phyloP scores from a whole-genome alignment of 345 rosid genomes.

The Cardamine occulta region DNA sequence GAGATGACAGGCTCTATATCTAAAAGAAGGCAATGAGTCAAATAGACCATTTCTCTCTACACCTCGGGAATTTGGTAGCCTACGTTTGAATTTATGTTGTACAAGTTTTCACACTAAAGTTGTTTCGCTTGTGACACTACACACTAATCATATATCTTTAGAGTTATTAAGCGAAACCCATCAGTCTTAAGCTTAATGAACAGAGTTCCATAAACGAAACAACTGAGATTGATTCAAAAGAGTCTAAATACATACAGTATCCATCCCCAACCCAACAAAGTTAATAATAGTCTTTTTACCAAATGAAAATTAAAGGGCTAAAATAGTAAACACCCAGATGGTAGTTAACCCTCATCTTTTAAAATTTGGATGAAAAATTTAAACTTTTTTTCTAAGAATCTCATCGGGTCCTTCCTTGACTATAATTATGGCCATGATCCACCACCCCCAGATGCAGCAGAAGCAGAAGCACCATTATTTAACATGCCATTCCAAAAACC shows the following conservation, averaged over 20 bases:
- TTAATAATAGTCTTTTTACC: slow-evolving; percentile 7
- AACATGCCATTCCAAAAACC: slow-evolving; percentile 47
- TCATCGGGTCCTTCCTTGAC: background rate
- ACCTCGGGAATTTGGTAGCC: slow-evolving; percentile 6
- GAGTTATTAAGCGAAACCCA: background rate
- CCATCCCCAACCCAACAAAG: slow-evolving; percentile 38
- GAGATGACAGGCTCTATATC: slow-evolving; percentile 6
- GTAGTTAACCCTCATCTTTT: slow-evolving; percentile 29
- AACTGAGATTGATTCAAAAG: slow-evolving; percentile 22
- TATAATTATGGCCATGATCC: slow-evolving; percentile 38
- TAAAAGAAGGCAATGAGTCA: background rate
- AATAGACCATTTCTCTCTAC: slow-evolving; percentile 9
- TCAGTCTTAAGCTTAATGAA: background rate
- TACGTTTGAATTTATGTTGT: background rate
- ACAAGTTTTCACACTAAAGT: background rate
- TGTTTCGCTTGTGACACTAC: background rate
- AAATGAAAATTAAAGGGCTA: background rate
- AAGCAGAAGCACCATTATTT: slow-evolving; percentile 32
- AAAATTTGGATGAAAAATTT: slow-evolving; percentile 36
- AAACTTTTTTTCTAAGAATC: background rate
- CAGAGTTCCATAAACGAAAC: slow-evolving; percentile 14
- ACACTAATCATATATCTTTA: background rate
- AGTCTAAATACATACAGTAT: slow-evolving; percentile 37
- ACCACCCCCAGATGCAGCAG: slow-evolving; percentile 37
- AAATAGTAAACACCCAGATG: slow-evolving; percentile 28